Base-by-base conservation (phyloP, 2,329 filamentous ascomycete genomes). In the Diaporthe citrichinensis region DNA sequence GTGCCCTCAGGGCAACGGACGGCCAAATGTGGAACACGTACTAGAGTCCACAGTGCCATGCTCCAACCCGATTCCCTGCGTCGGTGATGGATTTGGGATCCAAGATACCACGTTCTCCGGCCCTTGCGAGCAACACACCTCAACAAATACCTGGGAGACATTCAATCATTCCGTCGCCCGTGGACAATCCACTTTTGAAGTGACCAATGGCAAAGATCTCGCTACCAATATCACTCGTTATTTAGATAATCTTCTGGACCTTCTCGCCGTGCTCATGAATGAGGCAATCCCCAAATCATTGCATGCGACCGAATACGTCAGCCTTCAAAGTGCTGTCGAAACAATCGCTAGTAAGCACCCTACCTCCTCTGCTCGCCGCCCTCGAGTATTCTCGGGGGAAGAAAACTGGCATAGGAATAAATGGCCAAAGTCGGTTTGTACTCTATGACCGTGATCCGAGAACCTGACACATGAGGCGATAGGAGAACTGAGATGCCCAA, bases 401-500 rank as follows among this genome's bases (percentile, higher is more conserved):
- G 1, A 44, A 34, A 36, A 5, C 7, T 14, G 61, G 9, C 1
- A 10, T 41, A 9, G 17, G 2, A 15, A 9, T 8, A 9, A 4
- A 49, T 15, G 25, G 20, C 12, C 61, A 23, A 49, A n/a, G 34
- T 12, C 12, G 17, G 9, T 28, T 46, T 31, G 9, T 49, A 31
- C 15, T 12, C 25, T n/a, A 23, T 3, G 23, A 12, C 2, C 12
- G 4, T 9, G 20, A 4, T 31, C 12, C 6, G 34, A 8, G 15
- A 55, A 14, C n/a, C 34, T 69, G 65, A 69, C n/a, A 2, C 34
- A 41, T 2, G 62, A 23, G 34, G n/a, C 34, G 31, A 39, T 15
- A 69, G 65, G 49, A 28, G 46, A 69, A 15, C 65, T 69, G 8
- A 25, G 49, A 23, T 69, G 65, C 34, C 65, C 65, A 25, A 55